Conservation (phyloP, 2,329 filamentous ascomycete species). For the Neoascochyta sp. region DNA sequence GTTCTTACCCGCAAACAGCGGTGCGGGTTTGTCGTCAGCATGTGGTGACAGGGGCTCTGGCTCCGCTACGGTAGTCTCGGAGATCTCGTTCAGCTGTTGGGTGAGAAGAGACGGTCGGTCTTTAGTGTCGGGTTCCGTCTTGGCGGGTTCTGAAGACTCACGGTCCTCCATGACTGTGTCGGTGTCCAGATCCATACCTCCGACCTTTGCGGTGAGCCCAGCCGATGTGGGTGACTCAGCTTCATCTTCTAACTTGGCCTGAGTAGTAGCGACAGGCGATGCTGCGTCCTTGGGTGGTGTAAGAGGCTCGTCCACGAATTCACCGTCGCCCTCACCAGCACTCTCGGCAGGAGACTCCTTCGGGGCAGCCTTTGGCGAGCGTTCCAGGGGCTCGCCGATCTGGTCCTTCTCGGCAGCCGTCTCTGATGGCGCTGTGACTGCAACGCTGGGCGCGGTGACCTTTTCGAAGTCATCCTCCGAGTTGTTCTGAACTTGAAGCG, state of each 20-base stretch:
- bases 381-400: conserved; percentile 36
- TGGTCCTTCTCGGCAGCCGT: conserved; percentile 51
- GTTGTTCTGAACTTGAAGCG: conserved; percentile 72
- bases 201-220: conserved; percentile 54
- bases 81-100: conserved; percentile 39
- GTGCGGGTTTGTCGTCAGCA: conserved; percentile 65
- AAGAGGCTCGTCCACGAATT: conserved; percentile 75
- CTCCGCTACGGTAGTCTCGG: conserved; percentile 25
- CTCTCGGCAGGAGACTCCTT: conserved; percentile 23
- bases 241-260: conserved; percentile 26
- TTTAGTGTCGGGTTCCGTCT: conserved; percentile 24
- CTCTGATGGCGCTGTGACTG: conserved; percentile 59
- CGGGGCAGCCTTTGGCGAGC: conserved; percentile 45
- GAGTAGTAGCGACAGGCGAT: conserved; percentile 14
- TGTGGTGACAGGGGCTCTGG: conserved; percentile 48
- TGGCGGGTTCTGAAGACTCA: conserved; percentile 18
- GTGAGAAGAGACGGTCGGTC: conserved; percentile 41
- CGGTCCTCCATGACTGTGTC: conserved; percentile 50
- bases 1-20: conserved; percentile 54
- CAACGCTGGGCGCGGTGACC: conserved; percentile 65
- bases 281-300: conserved; percentile 50
- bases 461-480: conserved; percentile 94
- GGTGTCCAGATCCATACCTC: conserved; percentile 58
- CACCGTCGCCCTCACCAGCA: conserved; percentile 51
- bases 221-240: conserved; percentile 49